Evolutionary conservation across 1,284 basidiomycete genomes (phyloP), one percentile per base, ranked within the genome.

Genomic region (Thecaphora thlaspeos): DNA sequence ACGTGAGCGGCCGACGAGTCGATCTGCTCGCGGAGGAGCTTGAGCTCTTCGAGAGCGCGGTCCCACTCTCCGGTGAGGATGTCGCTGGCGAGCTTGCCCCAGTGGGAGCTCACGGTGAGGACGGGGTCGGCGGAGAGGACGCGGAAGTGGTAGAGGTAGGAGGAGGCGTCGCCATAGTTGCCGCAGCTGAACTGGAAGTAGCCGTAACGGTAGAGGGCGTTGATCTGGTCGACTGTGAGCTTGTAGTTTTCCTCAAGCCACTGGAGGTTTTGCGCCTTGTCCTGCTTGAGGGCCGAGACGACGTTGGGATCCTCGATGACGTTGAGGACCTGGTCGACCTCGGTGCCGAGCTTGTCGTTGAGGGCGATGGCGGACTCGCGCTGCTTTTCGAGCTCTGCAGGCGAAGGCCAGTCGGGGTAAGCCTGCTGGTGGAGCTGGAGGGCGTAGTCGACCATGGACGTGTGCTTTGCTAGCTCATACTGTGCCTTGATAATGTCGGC

Each of bases 121-220:
- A 92, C 88, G 59, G 84, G 83, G 79, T 95, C 90, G 56, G 92
- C 93, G 43, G 93, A 95, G 59, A 98, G 87, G 43, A 97, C 88
- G 59, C 93, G 90, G 84, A 96, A 98, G 79, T 98, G 94, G 83
- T 98, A 93, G 56, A 98, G 85, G 81, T 95, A 97, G 80, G 96
- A 92, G 48, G 92, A 91, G 19, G 95, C 92, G 58, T 90, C 90
- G 67, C 86, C 88, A 83, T 98, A 98, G 80, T 92, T 91, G 51
- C 95, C 94, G 77, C 91, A 91, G 32, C 92, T 91, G 82, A 91
- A 98, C 81, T 95, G 92, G 83, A 93, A 97, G 79, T 97, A 88
- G 51, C 94, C 95, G 80, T 94, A 97, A 80, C 91, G 91, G 83
- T 98, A 98, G 10, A 98, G 84, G 2, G 90, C 90, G 46, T 88